phyloP scores from a whole-genome alignment of 148 eudicot species.

The Diospyros kaki region DNA sequence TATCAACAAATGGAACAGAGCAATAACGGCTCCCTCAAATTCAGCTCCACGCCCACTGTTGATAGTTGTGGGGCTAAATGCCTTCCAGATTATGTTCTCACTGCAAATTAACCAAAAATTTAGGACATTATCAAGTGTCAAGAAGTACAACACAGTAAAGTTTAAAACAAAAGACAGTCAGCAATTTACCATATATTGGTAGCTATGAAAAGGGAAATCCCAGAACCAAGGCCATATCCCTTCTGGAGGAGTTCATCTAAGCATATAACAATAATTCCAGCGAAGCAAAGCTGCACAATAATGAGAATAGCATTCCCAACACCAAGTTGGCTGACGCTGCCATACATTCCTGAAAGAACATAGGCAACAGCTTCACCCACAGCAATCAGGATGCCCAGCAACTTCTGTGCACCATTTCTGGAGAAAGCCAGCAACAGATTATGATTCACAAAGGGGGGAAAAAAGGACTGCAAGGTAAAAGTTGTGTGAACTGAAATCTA shows the following conservation, averaged over 20 bases:
- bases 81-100: conserved; percentile 87
- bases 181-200: conserved; percentile 72
- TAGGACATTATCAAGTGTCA: background rate
- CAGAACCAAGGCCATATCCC: conserved; percentile 91
- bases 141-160: background rate
- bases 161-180: background rate
- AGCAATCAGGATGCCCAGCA: conserved; percentile 78
- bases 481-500: background rate
- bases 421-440: background rate
- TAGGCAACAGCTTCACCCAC: conserved; percentile 91
- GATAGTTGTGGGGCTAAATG: conserved; percentile 84
- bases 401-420: conserved; percentile 83
- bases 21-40: conserved; percentile 88
- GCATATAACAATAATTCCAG: conserved; percentile 82
- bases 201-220: conserved; percentile 80
- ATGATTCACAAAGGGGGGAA: background rate
- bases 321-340: conserved; percentile 77
- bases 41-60: conserved; percentile 88
- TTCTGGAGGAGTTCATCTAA: conserved; percentile 88
- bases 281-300: conserved; percentile 79
- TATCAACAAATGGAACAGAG: conserved; percentile 75
- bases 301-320: conserved; percentile 78
- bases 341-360: conserved; percentile 89
- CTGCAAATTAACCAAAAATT: conserved; percentile 28
- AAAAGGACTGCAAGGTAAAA: background rate